A percentile compares a stretch with the other conserved stretches of the same genome.
These are phyloP conservation scores for Malus domestica DNA, from an alignment of 306 rosid species.

Conservation along the genomic window DNA sequence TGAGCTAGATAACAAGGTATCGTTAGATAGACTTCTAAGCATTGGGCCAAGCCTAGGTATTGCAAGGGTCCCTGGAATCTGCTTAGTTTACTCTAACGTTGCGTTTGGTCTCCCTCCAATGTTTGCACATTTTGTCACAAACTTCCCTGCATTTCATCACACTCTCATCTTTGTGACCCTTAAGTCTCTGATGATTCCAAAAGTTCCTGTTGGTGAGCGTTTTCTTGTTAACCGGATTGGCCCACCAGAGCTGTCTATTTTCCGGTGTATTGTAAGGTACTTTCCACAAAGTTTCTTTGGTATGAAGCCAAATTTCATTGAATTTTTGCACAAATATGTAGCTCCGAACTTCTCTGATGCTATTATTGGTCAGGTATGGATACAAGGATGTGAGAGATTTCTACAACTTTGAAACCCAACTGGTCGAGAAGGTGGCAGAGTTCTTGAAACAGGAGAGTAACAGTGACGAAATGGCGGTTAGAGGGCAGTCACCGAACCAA, in stretches of 20 bases:
- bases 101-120: conserved; percentile 21
- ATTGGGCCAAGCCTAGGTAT: conserved; percentile 16
- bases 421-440: conserved; percentile 8
- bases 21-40: conserved; percentile 18
- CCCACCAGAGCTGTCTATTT: neutral
- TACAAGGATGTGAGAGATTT: conserved; percentile 15
- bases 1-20: conserved; percentile 23
- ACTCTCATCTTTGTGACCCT: conserved; percentile 25
- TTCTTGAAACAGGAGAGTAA: conserved; percentile 10
- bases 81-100: conserved; percentile 21
- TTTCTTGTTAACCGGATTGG: conserved; percentile 10
- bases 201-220: conserved; percentile 11
- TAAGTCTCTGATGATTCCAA: conserved; percentile 11
- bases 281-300: neutral
- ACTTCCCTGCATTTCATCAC: conserved; percentile 26
- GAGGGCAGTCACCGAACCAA: neutral
- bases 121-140: conserved; percentile 23
- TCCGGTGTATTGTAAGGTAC: conserved; percentile 16
- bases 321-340: neutral
- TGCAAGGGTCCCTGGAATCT: conserved; percentile 23
- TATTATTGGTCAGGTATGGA: conserved; percentile 9
- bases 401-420: conserved; percentile 7
- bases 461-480: neutral
- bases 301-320: neutral
- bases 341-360: neutral